These are phyloP conservation scores for Rhododendron ferrugineum DNA, from an alignment of 148 eudicot species.

Conservation along the genomic window DNA sequence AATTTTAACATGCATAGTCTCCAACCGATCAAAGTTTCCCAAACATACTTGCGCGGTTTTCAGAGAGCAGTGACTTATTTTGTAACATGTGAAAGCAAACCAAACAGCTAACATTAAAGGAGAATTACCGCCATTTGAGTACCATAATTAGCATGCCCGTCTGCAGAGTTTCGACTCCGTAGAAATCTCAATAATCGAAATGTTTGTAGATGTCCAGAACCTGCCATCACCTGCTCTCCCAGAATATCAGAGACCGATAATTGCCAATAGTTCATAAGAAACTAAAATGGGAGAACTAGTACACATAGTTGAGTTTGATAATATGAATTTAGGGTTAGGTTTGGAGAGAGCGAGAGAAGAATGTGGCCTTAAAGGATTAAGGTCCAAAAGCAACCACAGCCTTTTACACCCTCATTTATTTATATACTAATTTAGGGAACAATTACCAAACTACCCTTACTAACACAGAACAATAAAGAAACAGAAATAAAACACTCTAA, in stretches of 20 bases:
- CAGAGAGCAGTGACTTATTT: neutral
- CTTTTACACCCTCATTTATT: no score
- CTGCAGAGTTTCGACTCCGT: slow-evolving; percentile 70
- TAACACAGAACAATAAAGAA: no score
- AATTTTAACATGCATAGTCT: neutral
- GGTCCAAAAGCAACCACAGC: no score
- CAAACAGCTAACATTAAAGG: neutral
- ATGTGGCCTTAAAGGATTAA: no score
- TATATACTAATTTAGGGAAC: no score
- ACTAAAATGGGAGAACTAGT: neutral
- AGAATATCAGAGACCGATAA: slow-evolving; percentile 16
- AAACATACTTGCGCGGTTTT: neutral
- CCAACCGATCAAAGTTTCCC: neutral
- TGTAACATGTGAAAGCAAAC: neutral
- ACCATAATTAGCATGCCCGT: slow-evolving; percentile 80
- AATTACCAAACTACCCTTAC: no score
- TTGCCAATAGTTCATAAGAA: no score
- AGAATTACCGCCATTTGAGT: slow-evolving; percentile 76
- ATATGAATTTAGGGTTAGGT: no score
- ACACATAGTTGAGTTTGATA: no score
- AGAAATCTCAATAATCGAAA: slow-evolving; percentile 74
- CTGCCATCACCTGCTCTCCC: slow-evolving; percentile 91
- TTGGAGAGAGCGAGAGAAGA: no score
- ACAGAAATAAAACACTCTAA: no score
- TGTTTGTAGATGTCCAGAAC: slow-evolving; percentile 85